A percentile compares a stretch with the other conserved stretches of the same genome.
Evolutionary conservation across 2,329 filamentous ascomycete species (phyloP).

Genomic region (Alternaria sp.): DNA sequence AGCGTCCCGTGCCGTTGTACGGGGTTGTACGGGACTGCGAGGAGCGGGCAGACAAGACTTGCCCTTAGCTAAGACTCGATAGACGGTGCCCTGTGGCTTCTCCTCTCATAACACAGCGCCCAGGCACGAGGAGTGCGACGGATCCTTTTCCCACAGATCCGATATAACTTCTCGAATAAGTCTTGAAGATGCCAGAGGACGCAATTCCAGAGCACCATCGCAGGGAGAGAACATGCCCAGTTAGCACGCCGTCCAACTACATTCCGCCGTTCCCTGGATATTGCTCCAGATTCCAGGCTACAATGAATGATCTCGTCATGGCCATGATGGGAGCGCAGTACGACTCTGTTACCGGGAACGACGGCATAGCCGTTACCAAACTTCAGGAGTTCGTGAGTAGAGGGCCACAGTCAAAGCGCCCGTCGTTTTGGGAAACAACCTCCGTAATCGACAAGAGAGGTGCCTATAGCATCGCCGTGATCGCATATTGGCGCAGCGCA

Average conservation of each 20-base stretch:
- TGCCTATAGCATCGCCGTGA: slow-evolving; percentile 45
- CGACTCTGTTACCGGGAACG: background rate
- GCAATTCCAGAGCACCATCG: slow-evolving; percentile 33
- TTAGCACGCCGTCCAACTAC: slow-evolving; percentile 31
- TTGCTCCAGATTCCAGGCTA: slow-evolving; percentile 40
- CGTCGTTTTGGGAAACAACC: slow-evolving; percentile 43
- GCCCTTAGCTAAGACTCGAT: background rate
- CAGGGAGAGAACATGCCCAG: slow-evolving; percentile 21
- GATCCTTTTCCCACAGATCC: too few species aligned
- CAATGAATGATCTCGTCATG: slow-evolving; percentile 43
- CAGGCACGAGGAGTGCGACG: background rate
- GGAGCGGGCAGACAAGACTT: background rate
- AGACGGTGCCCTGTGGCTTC: background rate
- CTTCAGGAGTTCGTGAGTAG: slow-evolving; percentile 20
- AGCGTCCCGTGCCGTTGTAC: background rate
- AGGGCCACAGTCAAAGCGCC: slow-evolving; percentile 15
- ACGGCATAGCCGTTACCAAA: slow-evolving; percentile 15
- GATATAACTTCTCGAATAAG: background rate
- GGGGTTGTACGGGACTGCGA: background rate
- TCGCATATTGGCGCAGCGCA: slow-evolving; percentile 51
- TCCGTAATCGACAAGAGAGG: slow-evolving; percentile 37
- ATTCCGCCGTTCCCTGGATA: slow-evolving; percentile 42
- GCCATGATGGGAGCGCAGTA: slow-evolving; percentile 46
- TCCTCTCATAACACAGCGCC: background rate
- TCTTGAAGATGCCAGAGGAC: slow-evolving; percentile 26